Evolutionary conservation across 176 grass and related monocot genomes (phyloP), one percentile per base, ranked within the genome.

Genomic region (Triticum dicoccoides): DNA sequence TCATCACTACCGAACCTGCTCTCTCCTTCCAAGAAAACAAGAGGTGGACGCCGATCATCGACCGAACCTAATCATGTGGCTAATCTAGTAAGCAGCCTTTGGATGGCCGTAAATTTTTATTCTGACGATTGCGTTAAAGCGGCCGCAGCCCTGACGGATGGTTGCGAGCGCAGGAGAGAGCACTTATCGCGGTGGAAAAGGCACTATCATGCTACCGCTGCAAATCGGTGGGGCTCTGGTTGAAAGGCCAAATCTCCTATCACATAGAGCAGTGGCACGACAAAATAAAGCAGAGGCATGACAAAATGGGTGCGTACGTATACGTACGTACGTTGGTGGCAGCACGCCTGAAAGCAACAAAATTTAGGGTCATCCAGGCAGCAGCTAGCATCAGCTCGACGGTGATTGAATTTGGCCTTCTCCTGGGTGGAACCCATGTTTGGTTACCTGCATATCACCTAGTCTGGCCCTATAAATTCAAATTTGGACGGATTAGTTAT

Each of bases 171-270:
- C 56, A 80, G 45, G 85, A 80, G 76, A 84, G 39, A 65, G 81
- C 89, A 84, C 89, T 87, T 91, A 91, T 91, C 80, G 75, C 5
- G 34, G 75, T 80, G 75, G 41, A 75, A 74, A 83, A 32, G 24
- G 29, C 68, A 45, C 67, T 75, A 83, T 79, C 80, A 66, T 79
- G 52, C 17, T 15, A 80, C 32, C 15, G 11, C 38, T 78, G 6
- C 9, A 20, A 38, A 62, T 37, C 66, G 42, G 23, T 65, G 65
- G 68, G 62, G 11, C 68, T 70, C 44, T 61, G 47, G 4, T 17
- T 71, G 88, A 90, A 67, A 90, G 64, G 84, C 73, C 84, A 83
- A 69, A 59, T 56, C 54, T 65, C 89, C 84, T 90, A 83, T 86
- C 89, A 86, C 65, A 65, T 0, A 3, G 7, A 52, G 67, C 45